These are phyloP conservation scores for Pseudopyrenochaeta lycopersici DNA, from an alignment of 2,329 filamentous ascomycete species.

Conservation along the genomic window DNA sequence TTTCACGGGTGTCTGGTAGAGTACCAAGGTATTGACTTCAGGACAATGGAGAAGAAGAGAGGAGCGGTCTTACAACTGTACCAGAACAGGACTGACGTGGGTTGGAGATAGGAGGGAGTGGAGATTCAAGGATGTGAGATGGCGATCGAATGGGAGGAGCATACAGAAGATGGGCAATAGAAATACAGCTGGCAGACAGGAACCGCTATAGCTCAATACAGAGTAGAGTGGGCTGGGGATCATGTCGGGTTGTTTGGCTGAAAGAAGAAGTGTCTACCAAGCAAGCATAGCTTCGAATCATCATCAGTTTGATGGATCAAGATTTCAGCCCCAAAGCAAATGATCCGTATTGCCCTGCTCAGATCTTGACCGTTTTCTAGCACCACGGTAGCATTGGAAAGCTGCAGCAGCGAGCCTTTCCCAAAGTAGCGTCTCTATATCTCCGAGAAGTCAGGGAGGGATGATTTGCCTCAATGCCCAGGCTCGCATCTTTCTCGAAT, in stretches of 20 bases:
- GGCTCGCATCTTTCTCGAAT: constrained; percentile 46
- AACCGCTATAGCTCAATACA: constrained; percentile 47
- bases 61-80: constrained; percentile 11
- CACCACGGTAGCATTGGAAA: constrained; percentile 57
- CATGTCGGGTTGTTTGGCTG: constrained; percentile 50
- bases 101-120: constrained; percentile 27
- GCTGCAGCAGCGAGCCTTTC: constrained; percentile 57
- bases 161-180: constrained; percentile 39
- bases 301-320: constrained; percentile 48
- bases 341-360: constrained; percentile 55
- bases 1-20: constrained; percentile 36
- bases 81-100: constrained; percentile 17
- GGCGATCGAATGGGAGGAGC: constrained; percentile 32
- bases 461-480: constrained; percentile 47
- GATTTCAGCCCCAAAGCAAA: constrained; percentile 56
- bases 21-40: constrained; percentile 27
- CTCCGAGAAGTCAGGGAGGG: constrained; percentile 51
- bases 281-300: constrained; percentile 45
- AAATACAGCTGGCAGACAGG: constrained; percentile 43
- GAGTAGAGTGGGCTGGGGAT: constrained; percentile 41
- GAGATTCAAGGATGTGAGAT: constrained; percentile 32
- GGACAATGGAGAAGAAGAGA: constrained; percentile 26
- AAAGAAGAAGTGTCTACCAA: constrained; percentile 50
- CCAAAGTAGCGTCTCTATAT: constrained; percentile 53
- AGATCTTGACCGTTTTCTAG: constrained; percentile 55